These are phyloP conservation scores for Calonectria leucothoes DNA, from an alignment of 2,329 filamentous ascomycete genomes.

Conservation along the genomic window DNA sequence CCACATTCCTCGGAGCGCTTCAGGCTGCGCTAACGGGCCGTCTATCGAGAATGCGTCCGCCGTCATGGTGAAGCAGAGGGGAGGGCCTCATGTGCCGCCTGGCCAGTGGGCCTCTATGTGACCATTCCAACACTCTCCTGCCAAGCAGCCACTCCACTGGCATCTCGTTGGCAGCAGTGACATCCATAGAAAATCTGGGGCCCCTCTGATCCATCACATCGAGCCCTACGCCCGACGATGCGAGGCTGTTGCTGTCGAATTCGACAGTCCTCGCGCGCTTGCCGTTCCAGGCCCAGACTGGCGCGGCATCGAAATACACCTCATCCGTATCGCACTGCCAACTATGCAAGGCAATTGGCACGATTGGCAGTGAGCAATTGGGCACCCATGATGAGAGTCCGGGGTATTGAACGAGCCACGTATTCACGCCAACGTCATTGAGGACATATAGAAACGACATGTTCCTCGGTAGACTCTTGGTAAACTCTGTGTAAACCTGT, in stretches of 20 bases:
- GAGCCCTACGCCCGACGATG: constrained; percentile 5
- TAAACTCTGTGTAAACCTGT: not conserved
- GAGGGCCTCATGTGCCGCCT: constrained; percentile 12
- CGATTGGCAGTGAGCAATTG: constrained; percentile 1
- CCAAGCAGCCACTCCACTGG: not conserved
- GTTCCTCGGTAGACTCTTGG: not conserved
- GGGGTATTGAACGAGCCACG: constrained; percentile 5
- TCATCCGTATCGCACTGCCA: not conserved
- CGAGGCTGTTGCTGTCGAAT: constrained; percentile 4
- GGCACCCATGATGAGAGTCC: constrained; percentile 15
- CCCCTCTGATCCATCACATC: not conserved
- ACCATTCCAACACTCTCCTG: not conserved
- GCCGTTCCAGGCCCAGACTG: not conserved
- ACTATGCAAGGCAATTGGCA: constrained; percentile 10
- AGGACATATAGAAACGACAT: constrained; percentile 7
- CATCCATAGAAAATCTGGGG: not conserved
- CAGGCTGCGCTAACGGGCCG: constrained; percentile 9
- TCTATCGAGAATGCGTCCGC: constrained; percentile 6
- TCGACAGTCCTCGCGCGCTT: not conserved
- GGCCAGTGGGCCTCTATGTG: constrained; percentile 3
- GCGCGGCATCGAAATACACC: constrained; percentile 4
- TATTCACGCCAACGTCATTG: constrained; percentile 11
- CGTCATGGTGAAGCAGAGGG: constrained; percentile 8
- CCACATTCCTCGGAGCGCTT: constrained; percentile 11
- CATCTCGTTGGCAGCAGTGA: not conserved